Conservation (phyloP, 805 yeast genomes). For the Sugiyamaella boreocaroliniensis region DNA sequence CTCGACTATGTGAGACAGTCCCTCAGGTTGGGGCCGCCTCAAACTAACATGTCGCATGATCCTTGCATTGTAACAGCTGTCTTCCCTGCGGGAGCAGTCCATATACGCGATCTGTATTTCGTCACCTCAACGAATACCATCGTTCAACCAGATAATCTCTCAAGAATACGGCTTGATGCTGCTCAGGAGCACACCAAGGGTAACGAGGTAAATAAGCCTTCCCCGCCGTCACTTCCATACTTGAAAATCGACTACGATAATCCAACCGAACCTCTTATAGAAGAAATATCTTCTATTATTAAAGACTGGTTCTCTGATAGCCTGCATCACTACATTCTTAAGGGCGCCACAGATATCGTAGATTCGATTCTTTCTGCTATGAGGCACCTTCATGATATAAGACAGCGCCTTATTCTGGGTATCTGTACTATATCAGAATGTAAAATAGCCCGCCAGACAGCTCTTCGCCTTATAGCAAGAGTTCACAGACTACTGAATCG, state of each 20-base stretch:
- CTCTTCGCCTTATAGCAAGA: constrained; percentile 28
- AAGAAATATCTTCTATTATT: constrained; percentile 29
- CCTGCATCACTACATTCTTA: constrained; percentile 23
- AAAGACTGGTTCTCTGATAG: constrained; percentile 29
- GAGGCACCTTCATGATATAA: constrained; percentile 22
- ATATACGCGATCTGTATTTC: background rate
- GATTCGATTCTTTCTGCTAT: constrained; percentile 22
- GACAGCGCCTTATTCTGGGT: constrained; percentile 21
- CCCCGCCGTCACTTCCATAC: constrained; percentile 22
- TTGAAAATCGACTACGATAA: constrained; percentile 20
- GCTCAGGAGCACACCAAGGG: too few species aligned
- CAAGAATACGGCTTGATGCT: too few species aligned
- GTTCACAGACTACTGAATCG: constrained; percentile 28
- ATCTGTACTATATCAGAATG: constrained; percentile 26
- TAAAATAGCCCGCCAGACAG: constrained; percentile 23
- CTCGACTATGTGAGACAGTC: background rate
- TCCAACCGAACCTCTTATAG: constrained; percentile 27
- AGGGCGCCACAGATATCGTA: constrained; percentile 24
- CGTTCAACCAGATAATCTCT: too few species aligned
- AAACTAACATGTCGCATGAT: constrained; percentile 3
- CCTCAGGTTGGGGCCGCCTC: constrained; percentile 16
- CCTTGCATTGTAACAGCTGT: background rate
- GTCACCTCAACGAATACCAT: background rate
- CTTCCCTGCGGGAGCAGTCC: background rate
- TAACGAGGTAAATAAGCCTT: constrained; percentile 2